Base-by-base conservation (phyloP, 2,329 filamentous ascomycete species). In the Aspergillus sp. region DNA sequence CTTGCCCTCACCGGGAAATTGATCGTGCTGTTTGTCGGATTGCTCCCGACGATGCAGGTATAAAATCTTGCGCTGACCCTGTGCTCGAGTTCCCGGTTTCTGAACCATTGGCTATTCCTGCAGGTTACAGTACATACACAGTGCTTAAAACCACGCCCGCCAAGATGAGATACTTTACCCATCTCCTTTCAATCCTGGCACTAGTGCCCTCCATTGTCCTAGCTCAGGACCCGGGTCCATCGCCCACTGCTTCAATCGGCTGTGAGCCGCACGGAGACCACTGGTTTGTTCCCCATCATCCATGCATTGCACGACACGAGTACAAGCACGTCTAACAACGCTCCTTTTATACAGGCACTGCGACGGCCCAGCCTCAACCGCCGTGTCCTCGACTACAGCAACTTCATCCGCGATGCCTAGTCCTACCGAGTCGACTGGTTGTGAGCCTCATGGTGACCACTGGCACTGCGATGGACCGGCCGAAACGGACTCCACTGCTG, bases 161-260 rank as follows among this genome's bases (percentile, higher is more conserved):
- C 45, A 45, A 12, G 32, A 60, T 60, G 58, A 57, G 44, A 46
- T 44, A 50, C 41, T 57, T 43, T 30, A 30, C 9, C 12, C 39
- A 19, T 38, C 19, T 55, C 39, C 47, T 55, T 19, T 48, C 50
- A 15, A 30, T 61, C n/a, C 30, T 53, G 6, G 55, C 54, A 22
- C 45, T 60, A 42, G 25, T 30, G 25, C 51, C 55, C 13, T 51
- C 56, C 15, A 45, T 49, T 7, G 46, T 49, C 19, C 37, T 53
- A 10, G 52, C 53, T n/a, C 44, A 53, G 10, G 53, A 58, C n/a
- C 59, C 59, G 0, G 60, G 58, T 13, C 61, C 61, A 22, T 63
- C 59, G 17, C 63, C 63, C n/a, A 65, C 62, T 5, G 61, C 55
- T 13, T 66, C 59, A 5, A 30, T 55, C 12, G 57, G 60, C 33